Base-by-base conservation (phyloP, 805 yeast species). In the Yarrowia keelungensis region DNA sequence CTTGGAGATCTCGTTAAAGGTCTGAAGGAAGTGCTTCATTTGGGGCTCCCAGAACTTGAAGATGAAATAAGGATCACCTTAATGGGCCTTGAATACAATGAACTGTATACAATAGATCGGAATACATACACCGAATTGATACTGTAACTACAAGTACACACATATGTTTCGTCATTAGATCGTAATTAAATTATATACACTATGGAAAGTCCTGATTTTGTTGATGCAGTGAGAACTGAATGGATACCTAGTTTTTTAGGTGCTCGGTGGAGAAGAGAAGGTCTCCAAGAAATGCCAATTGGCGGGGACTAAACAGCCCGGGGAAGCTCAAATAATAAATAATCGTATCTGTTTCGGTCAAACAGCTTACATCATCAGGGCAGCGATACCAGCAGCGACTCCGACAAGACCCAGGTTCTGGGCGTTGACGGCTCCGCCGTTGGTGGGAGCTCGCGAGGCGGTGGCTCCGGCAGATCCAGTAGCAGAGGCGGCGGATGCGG, bases 401-500 rank as follows among this genome's bases (percentile, higher is more conserved):
- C 54, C 67, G 56, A 36, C 54, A 39, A 62, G 56, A 36, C 67
- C 67, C 50, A 62, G 65, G 65, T 59, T 62, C 56, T 47, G 56
- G 56, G 43, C 16, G 49, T 47, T 49, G 45, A 38, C 46, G 67
- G 15, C 47, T 38, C 56, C 67, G 32, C 38, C 67, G 56, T 62
- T 62, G 54, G 67, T 62, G 56, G 67, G 67, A 41, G 67, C 67
- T 8, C 67, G 67, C 19, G 67, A 62, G 26, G 53, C 67, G 47
- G 54, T 10, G 38, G 56, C 54, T 38, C 67, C 56, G 12, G 66
- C 53, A 41, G 65, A 59, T 59, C 65, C 65, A 59, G 65, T 45
- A 35, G 65, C 65, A 35, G 67, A 47, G 43, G 45, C 53, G 43
- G 54, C 64, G 16, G 65, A 15, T 41, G 47, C 42, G 65, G 65